phyloP scores from a whole-genome alignment of 2,329 filamentous ascomycete genomes.

The Aspergillus sp. region DNA sequence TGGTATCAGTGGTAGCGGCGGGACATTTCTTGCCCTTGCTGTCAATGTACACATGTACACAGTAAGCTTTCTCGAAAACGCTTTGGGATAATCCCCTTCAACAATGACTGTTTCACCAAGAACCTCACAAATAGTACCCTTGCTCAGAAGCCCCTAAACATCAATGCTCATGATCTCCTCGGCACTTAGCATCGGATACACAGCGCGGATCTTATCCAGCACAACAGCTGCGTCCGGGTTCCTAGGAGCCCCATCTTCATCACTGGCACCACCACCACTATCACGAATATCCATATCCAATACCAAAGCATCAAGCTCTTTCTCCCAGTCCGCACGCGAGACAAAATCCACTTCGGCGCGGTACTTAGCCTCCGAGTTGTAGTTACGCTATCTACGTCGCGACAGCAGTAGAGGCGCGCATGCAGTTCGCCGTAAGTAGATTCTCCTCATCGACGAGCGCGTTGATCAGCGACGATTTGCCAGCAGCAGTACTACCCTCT shows the following conservation, averaged over 20 bases:
- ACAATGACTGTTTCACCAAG: constrained; percentile 44
- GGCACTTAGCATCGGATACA: constrained; percentile 33
- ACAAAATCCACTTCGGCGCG: constrained; percentile 55
- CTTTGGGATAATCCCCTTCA: constrained; percentile 24
- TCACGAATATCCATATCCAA: no score
- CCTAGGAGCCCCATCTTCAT: no score
- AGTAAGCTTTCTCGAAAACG: constrained; percentile 44
- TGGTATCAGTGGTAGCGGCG: constrained; percentile 8
- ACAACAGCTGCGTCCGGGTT: constrained; percentile 21
- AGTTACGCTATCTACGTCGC: constrained; percentile 57
- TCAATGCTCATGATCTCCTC: constrained; percentile 34
- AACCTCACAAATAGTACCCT: constrained; percentile 33
- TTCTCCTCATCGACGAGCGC: constrained; percentile 56
- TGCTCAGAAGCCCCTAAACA: constrained; percentile 37
- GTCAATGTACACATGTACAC: constrained; percentile 50
- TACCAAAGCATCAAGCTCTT: constrained; percentile 35
- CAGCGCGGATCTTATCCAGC: constrained; percentile 36
- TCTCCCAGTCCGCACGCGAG: constrained; percentile 44
- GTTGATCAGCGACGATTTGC: constrained; percentile 59
- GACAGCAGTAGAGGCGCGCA: constrained; percentile 57
- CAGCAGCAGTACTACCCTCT: constrained; percentile 55
- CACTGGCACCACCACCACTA: no score
- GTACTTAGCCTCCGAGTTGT: constrained; percentile 40
- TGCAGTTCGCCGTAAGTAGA: constrained; percentile 51
- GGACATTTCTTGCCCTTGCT: constrained; percentile 45